Conservation (phyloP, 2,329 filamentous ascomycete genomes). For the Colletotrichum cordylinicola region DNA sequence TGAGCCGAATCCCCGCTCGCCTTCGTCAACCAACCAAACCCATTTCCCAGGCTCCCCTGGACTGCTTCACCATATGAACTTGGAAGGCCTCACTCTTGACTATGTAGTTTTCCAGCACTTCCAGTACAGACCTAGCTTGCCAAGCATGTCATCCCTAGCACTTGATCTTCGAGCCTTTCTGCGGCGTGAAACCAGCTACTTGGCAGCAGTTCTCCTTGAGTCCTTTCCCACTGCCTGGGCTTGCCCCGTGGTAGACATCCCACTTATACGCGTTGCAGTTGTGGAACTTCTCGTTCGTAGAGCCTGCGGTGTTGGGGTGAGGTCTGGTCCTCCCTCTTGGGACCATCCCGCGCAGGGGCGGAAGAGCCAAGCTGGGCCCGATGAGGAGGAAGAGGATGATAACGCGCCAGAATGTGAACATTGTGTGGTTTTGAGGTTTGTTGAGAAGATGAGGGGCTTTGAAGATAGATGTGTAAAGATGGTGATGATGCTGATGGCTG, state of each 20-base stretch:
- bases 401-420: accelerated
- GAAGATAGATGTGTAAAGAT: accelerated
- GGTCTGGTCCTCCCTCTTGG: background rate
- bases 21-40: no score
- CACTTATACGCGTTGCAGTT: background rate
- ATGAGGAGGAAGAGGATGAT: background rate
- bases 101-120: no score
- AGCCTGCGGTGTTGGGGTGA: background rate
- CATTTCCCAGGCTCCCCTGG: no score
- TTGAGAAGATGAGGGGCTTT: background rate
- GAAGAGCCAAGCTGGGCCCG: background rate
- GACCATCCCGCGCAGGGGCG: background rate
- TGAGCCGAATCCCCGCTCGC: no score
- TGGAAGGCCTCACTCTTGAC: no score
- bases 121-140: background rate
- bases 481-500: background rate
- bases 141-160: accelerated
- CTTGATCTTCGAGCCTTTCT: background rate
- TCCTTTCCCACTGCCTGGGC: background rate
- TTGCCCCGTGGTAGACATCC: background rate
- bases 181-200: background rate
- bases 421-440: accelerated
- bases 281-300: background rate
- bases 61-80: no score
- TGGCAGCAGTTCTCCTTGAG: background rate